Base-by-base conservation (phyloP, 176 grass and related monocot species). In the Aechmea fasciata region DNA sequence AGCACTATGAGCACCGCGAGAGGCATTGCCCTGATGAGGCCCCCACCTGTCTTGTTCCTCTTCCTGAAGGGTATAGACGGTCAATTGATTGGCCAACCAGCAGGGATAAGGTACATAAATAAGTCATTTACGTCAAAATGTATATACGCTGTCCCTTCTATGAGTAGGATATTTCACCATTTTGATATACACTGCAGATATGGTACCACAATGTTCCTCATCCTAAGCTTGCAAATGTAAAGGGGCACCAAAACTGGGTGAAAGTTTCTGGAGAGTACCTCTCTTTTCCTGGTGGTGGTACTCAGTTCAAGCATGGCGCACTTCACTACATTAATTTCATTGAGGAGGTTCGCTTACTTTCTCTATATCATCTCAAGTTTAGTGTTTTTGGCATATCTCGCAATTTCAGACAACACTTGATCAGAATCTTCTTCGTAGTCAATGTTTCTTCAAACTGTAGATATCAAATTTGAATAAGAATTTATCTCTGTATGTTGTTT, bases 1-100 rank as follows among this genome's bases (percentile, higher is more conserved):
- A 62, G 33, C 94, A 93, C 81, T 99, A 93, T 75, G 89, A 99
- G 73, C 94, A 99, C 81, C 82, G 94, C 2, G 94, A 99, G 72
- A 81, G 94, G 28, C 89, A 99, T 86, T 99, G 94, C 69, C 94
- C 94, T 12, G 33, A 49, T 1, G 29, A 61, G 3, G 13, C 82
- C 14, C 86, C 87, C 5, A 86, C 82, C 13, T 99, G 94, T 75
- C 89, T 99, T 8, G 89, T 99, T 13, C 87, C 87, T 29, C 19
- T 80, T 20, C 90, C 94, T 10, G 75, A 78, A 47, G 80, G 41
- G 4, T 99, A 99, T 79, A 68, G 70, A 14, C 61, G 69, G 5
- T 78, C 90, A 15, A 90, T 99, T 26, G 71, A 75, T 49, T 99
- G 94, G 94, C 94, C 87, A 10, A 74, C 72, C 70, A 99, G 94